Evolutionary conservation across 352 stramenopile species (phyloP).

Genomic region (Elongisporangium anandrum): DNA sequence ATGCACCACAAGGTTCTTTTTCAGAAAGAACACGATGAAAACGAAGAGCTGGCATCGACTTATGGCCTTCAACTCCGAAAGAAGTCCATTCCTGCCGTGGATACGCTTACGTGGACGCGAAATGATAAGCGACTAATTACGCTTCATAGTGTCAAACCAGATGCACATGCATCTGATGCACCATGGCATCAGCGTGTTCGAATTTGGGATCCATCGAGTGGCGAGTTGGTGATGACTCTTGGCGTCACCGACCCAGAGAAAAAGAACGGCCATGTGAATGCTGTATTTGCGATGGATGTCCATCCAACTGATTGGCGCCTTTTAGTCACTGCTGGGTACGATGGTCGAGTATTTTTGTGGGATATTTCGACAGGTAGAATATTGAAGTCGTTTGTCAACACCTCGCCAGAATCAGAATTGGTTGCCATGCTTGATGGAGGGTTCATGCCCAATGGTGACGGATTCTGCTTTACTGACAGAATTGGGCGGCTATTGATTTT

Average conservation of each 20-base stretch:
- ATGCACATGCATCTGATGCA: slow-evolving; percentile 32
- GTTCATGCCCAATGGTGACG: slow-evolving; percentile 62
- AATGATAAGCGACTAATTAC: slow-evolving; percentile 62
- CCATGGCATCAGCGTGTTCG: slow-evolving; percentile 63
- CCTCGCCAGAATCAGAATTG: slow-evolving; percentile 48
- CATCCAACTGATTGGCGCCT: slow-evolving; percentile 76
- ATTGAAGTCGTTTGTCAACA: slow-evolving; percentile 58
- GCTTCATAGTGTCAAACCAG: slow-evolving; percentile 63
- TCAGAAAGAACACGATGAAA: slow-evolving; percentile 35
- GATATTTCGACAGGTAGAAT: slow-evolving; percentile 69
- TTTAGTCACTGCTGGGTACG: slow-evolving; percentile 77
- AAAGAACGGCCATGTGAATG: slow-evolving; percentile 69
- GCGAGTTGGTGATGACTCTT: slow-evolving; percentile 57
- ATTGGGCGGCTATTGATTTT: slow-evolving; percentile 78
- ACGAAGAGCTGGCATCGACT: slow-evolving; percentile 34
- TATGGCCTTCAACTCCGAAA: slow-evolving; percentile 42
- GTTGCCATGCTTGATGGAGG: slow-evolving; percentile 70
- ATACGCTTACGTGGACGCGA: slow-evolving; percentile 61
- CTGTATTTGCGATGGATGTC: slow-evolving; percentile 69
- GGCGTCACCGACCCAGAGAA: slow-evolving; percentile 51
- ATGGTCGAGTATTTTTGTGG: slow-evolving; percentile 82
- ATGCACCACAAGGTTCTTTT: slow-evolving; percentile 46
- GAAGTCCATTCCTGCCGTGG: slow-evolving; percentile 40
- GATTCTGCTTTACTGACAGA: slow-evolving; percentile 82
- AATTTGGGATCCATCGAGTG: slow-evolving; percentile 52